These are phyloP conservation scores for Aspergillus nomiae DNA, from an alignment of 2,329 filamentous ascomycete species.

Conservation along the genomic window DNA sequence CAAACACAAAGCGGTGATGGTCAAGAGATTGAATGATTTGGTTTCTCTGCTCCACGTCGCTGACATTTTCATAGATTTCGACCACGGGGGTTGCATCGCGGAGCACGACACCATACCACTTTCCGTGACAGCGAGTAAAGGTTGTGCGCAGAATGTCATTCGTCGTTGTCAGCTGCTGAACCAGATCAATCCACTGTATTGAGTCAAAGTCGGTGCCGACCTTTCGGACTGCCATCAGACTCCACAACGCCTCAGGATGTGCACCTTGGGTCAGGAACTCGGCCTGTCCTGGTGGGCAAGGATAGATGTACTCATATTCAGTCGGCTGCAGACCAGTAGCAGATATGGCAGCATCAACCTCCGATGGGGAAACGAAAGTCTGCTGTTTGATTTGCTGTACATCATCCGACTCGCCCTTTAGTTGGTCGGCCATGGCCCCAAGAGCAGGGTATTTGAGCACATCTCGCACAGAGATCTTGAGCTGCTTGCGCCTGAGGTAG, in stretches of 20 bases:
- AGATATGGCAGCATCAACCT: not conserved
- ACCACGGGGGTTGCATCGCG: not conserved
- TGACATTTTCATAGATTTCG: not conserved
- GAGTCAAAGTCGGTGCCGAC: not conserved
- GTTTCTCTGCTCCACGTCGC: not conserved
- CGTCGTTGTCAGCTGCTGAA: not conserved
- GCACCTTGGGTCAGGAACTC: slow-evolving; percentile 7
- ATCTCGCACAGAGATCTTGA: not conserved
- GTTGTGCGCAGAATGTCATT: not conserved
- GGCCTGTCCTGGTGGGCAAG: slow-evolving; percentile 1
- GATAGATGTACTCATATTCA: slow-evolving; percentile 5
- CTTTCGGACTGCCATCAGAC: not conserved
- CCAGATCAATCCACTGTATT: not conserved
- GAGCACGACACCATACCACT: not conserved
- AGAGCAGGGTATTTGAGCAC: not conserved
- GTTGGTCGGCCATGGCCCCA: not conserved
- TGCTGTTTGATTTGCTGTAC: not conserved
- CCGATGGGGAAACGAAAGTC: not conserved
- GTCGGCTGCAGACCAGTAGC: not conserved
- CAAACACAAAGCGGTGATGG: not conserved
- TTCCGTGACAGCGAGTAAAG: not conserved
- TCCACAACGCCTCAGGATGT: slow-evolving; percentile 2
- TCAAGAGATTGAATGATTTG: too few relatives aligned
- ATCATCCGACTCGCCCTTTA: not conserved
- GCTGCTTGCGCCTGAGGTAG: not conserved